These are phyloP conservation scores for Ophiosphaerella korrae DNA, from an alignment of 2,329 filamentous ascomycete genomes.

Conservation along the genomic window DNA sequence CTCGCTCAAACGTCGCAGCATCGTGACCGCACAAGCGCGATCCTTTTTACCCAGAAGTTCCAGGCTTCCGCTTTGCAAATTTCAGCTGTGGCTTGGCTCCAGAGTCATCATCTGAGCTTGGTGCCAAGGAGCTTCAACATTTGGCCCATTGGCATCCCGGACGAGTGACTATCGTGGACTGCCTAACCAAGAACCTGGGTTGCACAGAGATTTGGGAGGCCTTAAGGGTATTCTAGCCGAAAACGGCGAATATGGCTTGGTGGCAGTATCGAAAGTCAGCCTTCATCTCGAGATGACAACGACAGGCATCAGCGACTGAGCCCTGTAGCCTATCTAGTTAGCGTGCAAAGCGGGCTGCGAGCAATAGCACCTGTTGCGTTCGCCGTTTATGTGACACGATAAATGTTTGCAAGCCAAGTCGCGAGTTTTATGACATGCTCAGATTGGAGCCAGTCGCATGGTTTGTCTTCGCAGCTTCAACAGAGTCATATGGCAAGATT, in stretches of 20 bases:
- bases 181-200: conserved; percentile 2
- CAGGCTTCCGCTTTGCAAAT: neutral
- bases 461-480: too few relatives aligned
- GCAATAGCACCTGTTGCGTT: too few relatives aligned
- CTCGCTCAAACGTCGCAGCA: neutral
- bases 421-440: too few relatives aligned
- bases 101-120: neutral
- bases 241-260: conserved; percentile 1
- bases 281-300: neutral
- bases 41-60: neutral
- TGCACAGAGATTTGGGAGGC: conserved; percentile 3
- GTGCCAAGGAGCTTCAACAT: neutral
- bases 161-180: conserved; percentile 5
- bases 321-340: neutral
- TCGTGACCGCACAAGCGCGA: neutral
- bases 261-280: conserved; percentile 12
- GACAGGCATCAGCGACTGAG: neutral
- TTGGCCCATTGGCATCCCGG: neutral
- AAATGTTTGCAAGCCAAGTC: too few relatives aligned
- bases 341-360: neutral
- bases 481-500: too few relatives aligned
- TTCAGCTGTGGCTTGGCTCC: conserved; percentile 2
- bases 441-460: too few relatives aligned
- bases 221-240: conserved; percentile 3
- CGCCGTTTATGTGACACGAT: too few relatives aligned